Evolutionary conservation across 2,329 filamentous ascomycete genomes (phyloP), one percentile per base, ranked within the genome.

Genomic region (Ophiosphaerella narmari): DNA sequence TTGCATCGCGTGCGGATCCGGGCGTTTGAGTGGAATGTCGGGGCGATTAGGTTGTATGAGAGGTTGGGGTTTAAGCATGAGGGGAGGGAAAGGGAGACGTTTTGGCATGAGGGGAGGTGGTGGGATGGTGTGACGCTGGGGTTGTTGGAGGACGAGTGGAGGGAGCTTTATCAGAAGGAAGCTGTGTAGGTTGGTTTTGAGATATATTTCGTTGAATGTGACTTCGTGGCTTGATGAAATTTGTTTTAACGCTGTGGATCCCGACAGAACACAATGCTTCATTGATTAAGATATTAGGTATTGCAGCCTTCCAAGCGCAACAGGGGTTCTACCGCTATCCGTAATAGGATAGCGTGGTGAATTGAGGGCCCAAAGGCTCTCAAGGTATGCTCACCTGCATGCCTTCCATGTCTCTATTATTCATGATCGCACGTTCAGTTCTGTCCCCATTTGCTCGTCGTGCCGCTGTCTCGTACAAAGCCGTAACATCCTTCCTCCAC

Each of bases 401-500:
- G 7, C 39, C 52, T 2, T 7, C 34, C 39, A 49, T 5, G 9
- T 36, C 31, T n/a, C 40, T 37, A 7, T 43, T 26, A 2, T 21
- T 37, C 26, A 53, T 53, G 5, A 33, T 26, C 2, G 40, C 43
- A 18, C 16, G 16, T 13, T 40, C 14, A 7, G 40, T 50, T 14
- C 39, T 39, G 33, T 51, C 50, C 3, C 55, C 49, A 1, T 41
- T 35, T 6, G 46, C 52, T 38, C 57, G 35, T 50, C 39, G 49
- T 8, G 52, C 60, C 2, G 63, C 63, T 2, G 86, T 82, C 37
- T 82, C 76, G 60, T 86, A 88, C 13, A 89, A 63, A 2, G 76
- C 78, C 57, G 80, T 68, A 38, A 88, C 87, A 62, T 87, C 85
- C 0, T 63, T 65, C 60, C 76, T 78, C 86, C 86, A 89, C 70